Evolutionary conservation across 1,284 basidiomycete species (phyloP).

Genomic region (Cutaneotrichosporon cyanovorans): DNA sequence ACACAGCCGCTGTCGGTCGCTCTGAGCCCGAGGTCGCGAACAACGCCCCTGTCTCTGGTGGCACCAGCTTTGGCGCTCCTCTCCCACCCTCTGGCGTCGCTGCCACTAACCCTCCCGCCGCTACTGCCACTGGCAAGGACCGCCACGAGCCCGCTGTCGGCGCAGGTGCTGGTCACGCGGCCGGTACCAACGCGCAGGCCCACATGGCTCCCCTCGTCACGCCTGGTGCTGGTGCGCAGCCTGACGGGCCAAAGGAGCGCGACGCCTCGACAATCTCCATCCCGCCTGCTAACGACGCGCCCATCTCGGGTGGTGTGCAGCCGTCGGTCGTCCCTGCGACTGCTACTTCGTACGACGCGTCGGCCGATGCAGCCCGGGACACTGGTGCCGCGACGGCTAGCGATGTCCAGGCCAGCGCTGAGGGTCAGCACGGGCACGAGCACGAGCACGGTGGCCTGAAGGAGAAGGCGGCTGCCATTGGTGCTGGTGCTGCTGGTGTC

Average conservation of each 20-base stretch:
- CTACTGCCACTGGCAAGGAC: too few species aligned
- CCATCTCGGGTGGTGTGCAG: neutral
- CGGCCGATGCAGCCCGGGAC: too few species aligned
- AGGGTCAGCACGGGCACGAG: neutral
- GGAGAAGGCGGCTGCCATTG: conserved; percentile 7
- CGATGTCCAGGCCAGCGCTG: neutral
- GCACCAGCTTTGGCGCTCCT: neutral
- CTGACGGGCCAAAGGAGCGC: too few species aligned
- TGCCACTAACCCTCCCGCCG: neutral
- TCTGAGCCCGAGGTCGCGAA: neutral
- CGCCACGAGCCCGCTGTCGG: too few species aligned
- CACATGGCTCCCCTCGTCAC: neutral
- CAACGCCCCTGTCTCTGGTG: neutral
- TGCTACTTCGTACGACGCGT: conserved; percentile 1
- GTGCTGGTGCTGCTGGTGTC: conserved; percentile 18
- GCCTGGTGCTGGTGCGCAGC: neutral
- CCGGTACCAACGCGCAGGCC: neutral
- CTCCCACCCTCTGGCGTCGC: neutral
- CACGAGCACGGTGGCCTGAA: conserved; percentile 1
- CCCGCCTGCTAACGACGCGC: neutral
- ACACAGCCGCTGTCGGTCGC: neutral
- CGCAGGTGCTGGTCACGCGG: neutral
- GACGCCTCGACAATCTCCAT: neutral
- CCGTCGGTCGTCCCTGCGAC: neutral
- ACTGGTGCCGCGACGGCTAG: neutral